Evolutionary conservation across 164 flowering plant species (phyloP).

Genomic region (Chloranthus sessilifolius): DNA sequence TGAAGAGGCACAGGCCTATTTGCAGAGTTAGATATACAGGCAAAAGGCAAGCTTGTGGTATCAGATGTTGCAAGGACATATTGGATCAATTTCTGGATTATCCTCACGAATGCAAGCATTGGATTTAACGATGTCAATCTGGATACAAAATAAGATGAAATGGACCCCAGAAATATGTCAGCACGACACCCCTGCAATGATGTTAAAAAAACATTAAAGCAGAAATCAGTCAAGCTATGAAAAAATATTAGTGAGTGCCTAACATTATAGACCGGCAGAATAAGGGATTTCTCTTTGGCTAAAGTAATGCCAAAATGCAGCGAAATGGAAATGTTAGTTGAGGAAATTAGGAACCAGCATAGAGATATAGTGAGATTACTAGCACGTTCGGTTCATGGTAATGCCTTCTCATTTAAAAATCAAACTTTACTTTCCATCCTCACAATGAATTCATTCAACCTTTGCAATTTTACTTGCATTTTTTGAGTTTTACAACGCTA

Average conservation of each 20-base stretch:
- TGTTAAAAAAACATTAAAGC: conserved; percentile 10
- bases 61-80: conserved; percentile 26
- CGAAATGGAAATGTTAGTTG: background rate
- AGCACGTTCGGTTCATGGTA: no score
- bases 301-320: background rate
- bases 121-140: conserved; percentile 26
- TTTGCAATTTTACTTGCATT: no score
- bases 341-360: background rate
- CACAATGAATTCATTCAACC: no score
- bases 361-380: no score
- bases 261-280: background rate
- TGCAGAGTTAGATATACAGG: conserved; percentile 71
- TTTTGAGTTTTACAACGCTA: no score
- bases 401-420: no score
- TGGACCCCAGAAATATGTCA: conserved; percentile 25
- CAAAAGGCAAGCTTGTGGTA: conserved; percentile 44
- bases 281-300: background rate
- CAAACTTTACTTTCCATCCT: no score
- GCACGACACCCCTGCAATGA: conserved; percentile 41
- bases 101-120: conserved; percentile 20
- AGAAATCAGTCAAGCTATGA: background rate
- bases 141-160: conserved; percentile 36
- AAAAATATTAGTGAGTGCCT: background rate
- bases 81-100: conserved; percentile 25
- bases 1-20: conserved; percentile 77